Conservation (phyloP, 495 filamentous ascomycete species). For the Xylaria longipes region DNA sequence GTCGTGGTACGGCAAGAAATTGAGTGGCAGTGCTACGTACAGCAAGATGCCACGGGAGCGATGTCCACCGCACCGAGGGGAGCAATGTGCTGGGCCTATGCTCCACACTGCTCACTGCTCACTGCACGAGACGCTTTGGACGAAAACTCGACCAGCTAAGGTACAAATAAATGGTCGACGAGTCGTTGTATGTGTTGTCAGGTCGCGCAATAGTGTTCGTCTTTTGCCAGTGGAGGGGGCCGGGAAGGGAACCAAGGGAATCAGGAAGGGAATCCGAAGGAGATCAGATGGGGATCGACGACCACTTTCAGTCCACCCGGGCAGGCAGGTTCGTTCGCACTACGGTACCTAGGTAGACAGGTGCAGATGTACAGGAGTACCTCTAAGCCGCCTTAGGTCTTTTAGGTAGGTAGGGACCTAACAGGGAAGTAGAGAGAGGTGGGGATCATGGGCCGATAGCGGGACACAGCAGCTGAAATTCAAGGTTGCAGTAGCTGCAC, state of each 20-base stretch:
- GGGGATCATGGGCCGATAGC: conserved; percentile 14
- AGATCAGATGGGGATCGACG: conserved; percentile 1
- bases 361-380: neutral
- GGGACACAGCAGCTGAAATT: conserved; percentile 1
- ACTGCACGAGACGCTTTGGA: neutral
- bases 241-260: neutral
- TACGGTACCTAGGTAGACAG: no score
- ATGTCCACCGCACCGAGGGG: neutral
- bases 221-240: neutral
- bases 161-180: neutral
- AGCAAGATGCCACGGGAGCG: conserved; percentile 9
- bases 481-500: neutral
- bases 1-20: conserved; percentile 1
- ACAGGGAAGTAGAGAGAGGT: neutral
- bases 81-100: neutral
- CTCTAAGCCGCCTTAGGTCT: no score
- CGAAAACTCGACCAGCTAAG: neutral
- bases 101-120: neutral
- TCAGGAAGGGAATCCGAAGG: no score
- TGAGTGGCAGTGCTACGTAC: conserved; percentile 9
- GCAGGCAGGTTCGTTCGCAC: neutral
- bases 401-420: no score
- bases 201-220: neutral
- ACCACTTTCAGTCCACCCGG: neutral
- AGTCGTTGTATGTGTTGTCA: neutral